Evolutionary conservation across 1,284 basidiomycete genomes (phyloP).

Genomic region (Austroboletus novae-zelandiae): DNA sequence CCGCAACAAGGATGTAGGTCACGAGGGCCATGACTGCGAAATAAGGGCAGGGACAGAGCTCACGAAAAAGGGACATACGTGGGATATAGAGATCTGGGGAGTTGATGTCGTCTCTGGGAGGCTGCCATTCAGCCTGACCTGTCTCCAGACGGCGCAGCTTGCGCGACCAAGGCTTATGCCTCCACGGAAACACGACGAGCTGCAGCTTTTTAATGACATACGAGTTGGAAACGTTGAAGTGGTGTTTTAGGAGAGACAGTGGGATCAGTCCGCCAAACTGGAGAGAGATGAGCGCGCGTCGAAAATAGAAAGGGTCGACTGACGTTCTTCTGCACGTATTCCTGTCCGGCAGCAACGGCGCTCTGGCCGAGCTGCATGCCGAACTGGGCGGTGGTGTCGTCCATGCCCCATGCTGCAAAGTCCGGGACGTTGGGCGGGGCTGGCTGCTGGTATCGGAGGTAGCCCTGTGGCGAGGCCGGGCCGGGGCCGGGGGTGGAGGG

Average conservation of each 20-base stretch:
- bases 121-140: conserved; percentile 77
- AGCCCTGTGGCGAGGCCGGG: conserved; percentile 60
- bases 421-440: conserved; percentile 42
- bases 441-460: conserved; percentile 61
- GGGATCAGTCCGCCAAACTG: conserved; percentile 83
- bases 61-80: conserved; percentile 46
- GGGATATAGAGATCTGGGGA: conserved; percentile 97
- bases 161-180: conserved; percentile 81
- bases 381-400: conserved; percentile 93
- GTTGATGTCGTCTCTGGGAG: conserved; percentile 94
- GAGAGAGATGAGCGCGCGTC: neutral
- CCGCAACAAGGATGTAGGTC: conserved; percentile 90
- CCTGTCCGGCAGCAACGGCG: conserved; percentile 91
- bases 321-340: conserved; percentile 95
- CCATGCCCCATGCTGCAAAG: conserved; percentile 78
- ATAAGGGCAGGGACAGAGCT: conserved; percentile 1
- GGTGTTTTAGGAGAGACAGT: conserved; percentile 80
- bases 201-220: conserved; percentile 93
- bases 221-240: conserved; percentile 96
- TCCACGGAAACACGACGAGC: conserved; percentile 95
- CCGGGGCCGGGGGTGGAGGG: conserved; percentile 55
- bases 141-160: conserved; percentile 61
- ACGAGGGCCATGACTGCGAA: conserved; percentile 89
- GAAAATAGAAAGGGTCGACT: conserved; percentile 28
- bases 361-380: conserved; percentile 94